phyloP scores from a whole-genome alignment of 2,329 filamentous ascomycete species.

The Colletotrichum eremochloae region DNA sequence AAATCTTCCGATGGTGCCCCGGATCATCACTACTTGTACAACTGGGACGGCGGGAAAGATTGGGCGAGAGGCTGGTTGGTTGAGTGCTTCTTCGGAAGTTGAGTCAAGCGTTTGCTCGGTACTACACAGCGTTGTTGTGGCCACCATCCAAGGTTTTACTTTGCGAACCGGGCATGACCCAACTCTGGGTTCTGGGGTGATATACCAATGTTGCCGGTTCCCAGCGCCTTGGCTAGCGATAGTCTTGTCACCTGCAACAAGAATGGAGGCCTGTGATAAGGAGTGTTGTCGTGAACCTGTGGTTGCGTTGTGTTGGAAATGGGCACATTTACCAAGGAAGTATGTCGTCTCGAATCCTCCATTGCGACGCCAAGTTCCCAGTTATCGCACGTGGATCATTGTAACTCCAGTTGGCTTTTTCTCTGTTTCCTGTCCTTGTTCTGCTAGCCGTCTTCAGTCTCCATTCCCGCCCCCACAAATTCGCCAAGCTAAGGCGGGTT shows the following conservation, averaged over 20 bases:
- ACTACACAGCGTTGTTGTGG: background rate
- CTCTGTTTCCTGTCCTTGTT: too few relatives aligned
- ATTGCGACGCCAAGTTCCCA: background rate
- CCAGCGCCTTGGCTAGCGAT: background rate
- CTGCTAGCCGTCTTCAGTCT: background rate
- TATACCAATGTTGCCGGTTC: background rate
- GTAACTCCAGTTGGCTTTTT: too few relatives aligned
- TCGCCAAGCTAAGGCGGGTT: background rate
- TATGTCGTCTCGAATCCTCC: background rate
- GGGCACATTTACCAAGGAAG: constrained; percentile 1
- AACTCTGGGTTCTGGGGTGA: background rate
- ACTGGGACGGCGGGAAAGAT: background rate
- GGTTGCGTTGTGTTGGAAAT: background rate
- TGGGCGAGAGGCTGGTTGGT: too few relatives aligned
- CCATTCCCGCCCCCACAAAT: background rate
- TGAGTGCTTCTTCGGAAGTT: background rate
- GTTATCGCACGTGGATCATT: background rate
- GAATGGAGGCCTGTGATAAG: too few relatives aligned
- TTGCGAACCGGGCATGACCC: background rate
- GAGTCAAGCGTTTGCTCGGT: background rate
- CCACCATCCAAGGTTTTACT: background rate
- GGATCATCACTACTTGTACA: background rate
- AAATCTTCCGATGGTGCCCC: background rate
- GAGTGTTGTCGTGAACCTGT: background rate
- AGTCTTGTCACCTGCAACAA: background rate